Percentiles rank a stretch among this genome's conserved stretches.
These are phyloP conservation scores for Xylaria telfairii DNA, from an alignment of 495 filamentous ascomycete genomes.

Conservation along the genomic window DNA sequence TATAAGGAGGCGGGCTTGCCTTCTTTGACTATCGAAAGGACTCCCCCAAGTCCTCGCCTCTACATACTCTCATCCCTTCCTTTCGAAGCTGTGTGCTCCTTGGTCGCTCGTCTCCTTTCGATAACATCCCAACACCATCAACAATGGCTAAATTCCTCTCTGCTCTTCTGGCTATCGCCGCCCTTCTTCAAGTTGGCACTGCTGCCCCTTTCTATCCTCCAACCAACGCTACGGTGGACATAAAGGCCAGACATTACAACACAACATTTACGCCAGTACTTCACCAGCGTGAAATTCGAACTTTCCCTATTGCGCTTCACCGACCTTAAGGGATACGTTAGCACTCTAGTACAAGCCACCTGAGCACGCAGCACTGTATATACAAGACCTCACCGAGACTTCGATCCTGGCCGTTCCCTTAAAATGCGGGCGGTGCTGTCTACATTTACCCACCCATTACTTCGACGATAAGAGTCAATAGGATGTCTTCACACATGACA, in stretches of 20 bases:
- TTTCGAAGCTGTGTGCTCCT: background rate
- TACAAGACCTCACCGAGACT: conserved; percentile 2
- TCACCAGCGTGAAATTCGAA: conserved; percentile 33
- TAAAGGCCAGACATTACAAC: conserved; percentile 23
- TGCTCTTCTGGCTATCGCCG: conserved; percentile 36
- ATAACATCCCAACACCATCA: conserved; percentile 20
- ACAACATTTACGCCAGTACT: conserved; percentile 14
- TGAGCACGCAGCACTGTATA: conserved; percentile 7
- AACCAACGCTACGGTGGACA: conserved; percentile 30
- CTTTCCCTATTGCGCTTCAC: conserved; percentile 37
- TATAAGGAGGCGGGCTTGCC: conserved; percentile 18
- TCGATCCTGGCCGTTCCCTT: background rate
- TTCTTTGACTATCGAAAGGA: background rate
- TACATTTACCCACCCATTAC: background rate
- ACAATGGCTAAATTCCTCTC: conserved; percentile 40
- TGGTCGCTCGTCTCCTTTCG: background rate
- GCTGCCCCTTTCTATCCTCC: conserved; percentile 35
- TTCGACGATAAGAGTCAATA: background rate
- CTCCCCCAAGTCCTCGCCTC: background rate
- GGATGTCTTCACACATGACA: background rate
- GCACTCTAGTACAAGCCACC: background rate
- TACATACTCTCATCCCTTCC: background rate
- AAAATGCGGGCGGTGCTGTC: background rate
- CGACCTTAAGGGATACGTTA: conserved; percentile 31
- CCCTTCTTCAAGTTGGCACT: conserved; percentile 36